Conservation (phyloP, 352 stramenopile species). For the Blastocystis hominis region DNA sequence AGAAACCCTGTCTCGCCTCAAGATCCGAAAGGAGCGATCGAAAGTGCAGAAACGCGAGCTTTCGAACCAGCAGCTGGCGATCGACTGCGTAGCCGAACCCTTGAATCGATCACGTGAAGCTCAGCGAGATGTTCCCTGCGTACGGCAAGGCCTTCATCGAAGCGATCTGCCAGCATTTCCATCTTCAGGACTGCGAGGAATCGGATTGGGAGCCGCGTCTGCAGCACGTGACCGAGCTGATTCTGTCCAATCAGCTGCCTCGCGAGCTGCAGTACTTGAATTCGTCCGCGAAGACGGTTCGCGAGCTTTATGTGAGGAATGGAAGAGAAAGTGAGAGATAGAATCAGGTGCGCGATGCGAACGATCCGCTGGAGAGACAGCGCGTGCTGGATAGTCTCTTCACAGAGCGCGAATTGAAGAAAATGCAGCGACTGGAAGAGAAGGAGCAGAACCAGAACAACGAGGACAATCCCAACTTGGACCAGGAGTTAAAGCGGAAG, state of each 20-base stretch:
- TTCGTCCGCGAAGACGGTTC: neutral
- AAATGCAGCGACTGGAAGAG: neutral
- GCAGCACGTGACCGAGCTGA: neutral
- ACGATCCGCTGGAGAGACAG: neutral
- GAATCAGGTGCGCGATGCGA: neutral
- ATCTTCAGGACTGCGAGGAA: neutral
- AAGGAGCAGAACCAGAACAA: constrained; percentile 41
- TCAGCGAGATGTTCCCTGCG: constrained; percentile 24
- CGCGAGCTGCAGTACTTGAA: constrained; percentile 7
- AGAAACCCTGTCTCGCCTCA: neutral
- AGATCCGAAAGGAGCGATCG: neutral
- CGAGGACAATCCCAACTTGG: neutral
- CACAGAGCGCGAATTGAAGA: neutral
- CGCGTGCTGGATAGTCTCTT: constrained; percentile 18
- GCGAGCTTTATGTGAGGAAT: constrained; percentile 14
- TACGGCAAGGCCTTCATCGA: constrained; percentile 32
- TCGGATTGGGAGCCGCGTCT: neutral
- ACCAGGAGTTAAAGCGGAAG: neutral
- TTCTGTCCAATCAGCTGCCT: constrained; percentile 11
- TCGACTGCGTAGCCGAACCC: neutral
- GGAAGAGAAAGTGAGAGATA: neutral
- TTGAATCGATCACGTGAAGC: neutral
- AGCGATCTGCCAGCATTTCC: constrained; percentile 2
- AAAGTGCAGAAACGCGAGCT: neutral
- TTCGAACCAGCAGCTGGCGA: neutral